Evolutionary conservation across 106 monocot species (phyloP).

Genomic region (Posidonia australis): DNA sequence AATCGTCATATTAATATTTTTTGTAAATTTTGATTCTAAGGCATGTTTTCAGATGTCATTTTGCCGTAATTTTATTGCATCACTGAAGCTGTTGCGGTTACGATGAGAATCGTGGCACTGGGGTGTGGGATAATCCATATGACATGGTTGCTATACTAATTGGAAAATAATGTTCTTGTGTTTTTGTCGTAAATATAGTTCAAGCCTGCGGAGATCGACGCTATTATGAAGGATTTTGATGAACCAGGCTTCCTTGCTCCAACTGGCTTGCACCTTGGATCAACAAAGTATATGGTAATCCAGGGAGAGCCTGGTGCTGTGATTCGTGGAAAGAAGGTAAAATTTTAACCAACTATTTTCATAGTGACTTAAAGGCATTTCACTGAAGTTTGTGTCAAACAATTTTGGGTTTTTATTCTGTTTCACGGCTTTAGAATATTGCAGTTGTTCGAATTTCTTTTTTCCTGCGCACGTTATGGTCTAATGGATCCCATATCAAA

Average conservation of each 20-base stretch:
- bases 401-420: neutral
- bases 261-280: conserved; percentile 11
- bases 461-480: neutral
- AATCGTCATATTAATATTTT: too few species aligned
- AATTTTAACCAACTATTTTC: neutral
- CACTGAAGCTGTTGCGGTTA: too few species aligned
- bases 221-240: conserved; percentile 16
- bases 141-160: neutral
- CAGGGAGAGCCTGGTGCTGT: conserved; percentile 23
- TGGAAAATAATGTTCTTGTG: neutral
- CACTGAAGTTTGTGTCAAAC: neutral
- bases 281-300: conserved; percentile 22
- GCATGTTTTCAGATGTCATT: too few species aligned
- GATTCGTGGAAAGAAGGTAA: conserved; percentile 29
- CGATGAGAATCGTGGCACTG: too few species aligned
- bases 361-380: neutral
- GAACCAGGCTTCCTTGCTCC: conserved; percentile 23
- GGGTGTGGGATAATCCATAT: neutral
- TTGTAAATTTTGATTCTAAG: too few species aligned
- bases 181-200: neutral
- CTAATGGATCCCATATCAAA: neutral
- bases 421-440: neutral
- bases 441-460: neutral
- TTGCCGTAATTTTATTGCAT: too few species aligned
- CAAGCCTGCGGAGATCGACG: conserved; percentile 14